These are phyloP conservation scores for Aspergillus uvarum DNA, from an alignment of 2,329 filamentous ascomycete species.

Conservation along the genomic window DNA sequence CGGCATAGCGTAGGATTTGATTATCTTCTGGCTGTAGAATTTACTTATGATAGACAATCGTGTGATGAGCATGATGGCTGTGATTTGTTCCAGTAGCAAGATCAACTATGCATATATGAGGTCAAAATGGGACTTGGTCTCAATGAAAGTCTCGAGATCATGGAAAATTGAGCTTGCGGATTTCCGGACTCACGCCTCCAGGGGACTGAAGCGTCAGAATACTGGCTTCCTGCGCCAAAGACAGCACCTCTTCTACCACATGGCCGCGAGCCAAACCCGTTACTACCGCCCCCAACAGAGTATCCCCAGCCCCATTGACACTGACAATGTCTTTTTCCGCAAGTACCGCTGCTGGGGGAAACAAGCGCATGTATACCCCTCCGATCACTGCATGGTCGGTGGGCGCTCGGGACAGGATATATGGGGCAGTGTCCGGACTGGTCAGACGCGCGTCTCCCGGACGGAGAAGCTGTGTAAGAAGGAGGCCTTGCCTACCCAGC, in stretches of 20 bases:
- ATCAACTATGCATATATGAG: background rate
- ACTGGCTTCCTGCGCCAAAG: constrained; percentile 78
- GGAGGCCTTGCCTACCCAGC: constrained; percentile 71
- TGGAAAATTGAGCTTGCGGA: constrained; percentile 17
- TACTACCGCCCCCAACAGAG: constrained; percentile 82
- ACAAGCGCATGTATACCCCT: constrained; percentile 80
- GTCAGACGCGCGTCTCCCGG: constrained; percentile 67
- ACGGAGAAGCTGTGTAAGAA: constrained; percentile 70
- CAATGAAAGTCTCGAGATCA: background rate
- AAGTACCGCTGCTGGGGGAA: constrained; percentile 66
- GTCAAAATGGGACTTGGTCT: background rate
- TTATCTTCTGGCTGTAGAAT: background rate
- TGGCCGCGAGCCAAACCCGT: constrained; percentile 66
- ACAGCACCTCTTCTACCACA: constrained; percentile 62
- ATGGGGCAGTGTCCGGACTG: constrained; percentile 62
- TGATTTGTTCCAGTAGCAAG: background rate
- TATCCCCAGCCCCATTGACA: constrained; percentile 93
- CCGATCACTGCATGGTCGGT: constrained; percentile 62
- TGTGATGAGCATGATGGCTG: background rate
- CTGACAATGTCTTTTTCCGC: constrained; percentile 67
- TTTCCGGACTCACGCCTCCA: constrained; percentile 61
- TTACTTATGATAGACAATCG: background rate
- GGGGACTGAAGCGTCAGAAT: constrained; percentile 72
- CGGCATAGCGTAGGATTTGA: background rate
- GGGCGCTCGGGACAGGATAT: constrained; percentile 66